phyloP scores from a whole-genome alignment of 2,329 filamentous ascomycete genomes.

The Colletotrichum shisoi region DNA sequence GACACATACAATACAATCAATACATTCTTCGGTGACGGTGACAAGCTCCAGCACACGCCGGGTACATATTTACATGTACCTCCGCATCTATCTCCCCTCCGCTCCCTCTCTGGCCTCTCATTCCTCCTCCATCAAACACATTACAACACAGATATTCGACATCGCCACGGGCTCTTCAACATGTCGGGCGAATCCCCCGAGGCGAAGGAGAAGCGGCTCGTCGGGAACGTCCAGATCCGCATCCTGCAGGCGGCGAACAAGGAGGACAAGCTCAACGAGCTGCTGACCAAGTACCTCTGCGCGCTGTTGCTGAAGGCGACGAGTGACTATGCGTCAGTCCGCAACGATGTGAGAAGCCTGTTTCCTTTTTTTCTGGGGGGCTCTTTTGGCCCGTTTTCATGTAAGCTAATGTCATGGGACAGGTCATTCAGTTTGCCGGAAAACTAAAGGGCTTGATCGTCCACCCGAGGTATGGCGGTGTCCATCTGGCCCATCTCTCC shows the following conservation, averaged over 20 bases:
- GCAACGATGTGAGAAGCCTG: constrained; percentile 49
- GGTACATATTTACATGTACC: constrained; percentile 30
- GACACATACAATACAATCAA: neutral
- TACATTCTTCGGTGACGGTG: too few relatives aligned
- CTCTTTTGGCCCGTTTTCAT: neutral
- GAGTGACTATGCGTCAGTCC: constrained; percentile 80
- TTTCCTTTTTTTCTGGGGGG: too few relatives aligned
- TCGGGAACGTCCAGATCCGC: constrained; percentile 84
- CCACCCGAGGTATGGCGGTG: constrained; percentile 22
- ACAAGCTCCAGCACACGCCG: neutral
- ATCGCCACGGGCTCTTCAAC: constrained; percentile 12
- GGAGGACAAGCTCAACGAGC: constrained; percentile 80
- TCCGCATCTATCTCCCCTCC: constrained; percentile 4
- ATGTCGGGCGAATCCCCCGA: constrained; percentile 39
- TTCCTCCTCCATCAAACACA: constrained; percentile 7
- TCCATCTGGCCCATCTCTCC: neutral
- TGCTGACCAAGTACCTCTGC: constrained; percentile 80
- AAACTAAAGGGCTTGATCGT: constrained; percentile 30
- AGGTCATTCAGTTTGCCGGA: constrained; percentile 39
- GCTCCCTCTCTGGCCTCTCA: constrained; percentile 16
- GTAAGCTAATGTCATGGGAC: neutral
- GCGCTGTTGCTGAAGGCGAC: constrained; percentile 85
- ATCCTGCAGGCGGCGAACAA: constrained; percentile 81
- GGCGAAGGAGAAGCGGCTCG: constrained; percentile 64
- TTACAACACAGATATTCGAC: constrained; percentile 10